A percentile compares a stretch with the other conserved stretches of the same genome.
Evolutionary conservation across 2,329 filamentous ascomycete genomes (phyloP).

Genomic region (Penicillium sp.): DNA sequence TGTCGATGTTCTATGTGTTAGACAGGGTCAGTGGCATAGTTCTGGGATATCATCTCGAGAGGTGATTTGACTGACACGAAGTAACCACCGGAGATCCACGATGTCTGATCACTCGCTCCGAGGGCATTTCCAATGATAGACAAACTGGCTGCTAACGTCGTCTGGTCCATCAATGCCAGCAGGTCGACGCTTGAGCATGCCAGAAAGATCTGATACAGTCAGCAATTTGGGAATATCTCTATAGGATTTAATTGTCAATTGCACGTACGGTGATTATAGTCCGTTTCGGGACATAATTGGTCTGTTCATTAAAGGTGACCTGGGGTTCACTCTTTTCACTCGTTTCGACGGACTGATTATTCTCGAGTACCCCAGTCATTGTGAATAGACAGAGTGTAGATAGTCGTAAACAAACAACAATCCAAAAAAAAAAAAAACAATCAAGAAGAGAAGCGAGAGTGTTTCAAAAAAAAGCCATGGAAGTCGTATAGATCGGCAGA

Average conservation of each 20-base stretch:
- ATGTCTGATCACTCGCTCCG: slow-evolving; percentile 51
- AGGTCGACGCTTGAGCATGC: slow-evolving; percentile 59
- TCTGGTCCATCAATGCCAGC: slow-evolving; percentile 60
- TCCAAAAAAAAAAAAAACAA: background rate
- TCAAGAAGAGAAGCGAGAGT: background rate
- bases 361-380: slow-evolving; percentile 18
- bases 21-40: background rate
- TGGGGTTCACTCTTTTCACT: slow-evolving; percentile 12
- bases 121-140: slow-evolving; percentile 57
- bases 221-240: background rate
- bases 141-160: slow-evolving; percentile 57
- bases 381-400: background rate
- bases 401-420: background rate
- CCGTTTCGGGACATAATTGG: slow-evolving; percentile 55
- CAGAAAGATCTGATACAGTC: slow-evolving; percentile 53
- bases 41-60: too few species aligned
- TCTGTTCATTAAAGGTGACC: slow-evolving; percentile 55
- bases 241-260: too few species aligned
- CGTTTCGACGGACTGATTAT: slow-evolving; percentile 2
- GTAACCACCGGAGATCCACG: slow-evolving; percentile 59
- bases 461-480: background rate
- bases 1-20: slow-evolving; percentile 63
- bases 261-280: slow-evolving; percentile 54
- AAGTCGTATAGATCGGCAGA: slow-evolving; percentile 1
- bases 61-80: slow-evolving; percentile 51